Evolutionary conservation across 2,329 filamentous ascomycete genomes (phyloP), one percentile per base, ranked within the genome.

Genomic region (Ophiostoma tasmaniense): DNA sequence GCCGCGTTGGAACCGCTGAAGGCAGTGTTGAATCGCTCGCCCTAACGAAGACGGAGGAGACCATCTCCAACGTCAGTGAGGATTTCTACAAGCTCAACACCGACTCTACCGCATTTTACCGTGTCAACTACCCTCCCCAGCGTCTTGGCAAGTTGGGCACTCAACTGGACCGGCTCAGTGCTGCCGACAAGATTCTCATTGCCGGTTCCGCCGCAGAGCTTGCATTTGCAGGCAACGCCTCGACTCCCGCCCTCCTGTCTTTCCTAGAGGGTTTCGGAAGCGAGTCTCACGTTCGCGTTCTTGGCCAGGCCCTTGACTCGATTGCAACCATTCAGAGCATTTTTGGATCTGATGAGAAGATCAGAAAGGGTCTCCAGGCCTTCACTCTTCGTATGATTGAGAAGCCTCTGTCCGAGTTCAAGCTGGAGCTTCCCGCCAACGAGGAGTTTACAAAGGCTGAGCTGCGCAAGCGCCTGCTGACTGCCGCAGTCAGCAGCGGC

Each of bases 21-120:
- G 69, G 35, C 22, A 50, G 64, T 11, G 82, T 90, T 67, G 82
- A 89, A 70, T 82, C 85, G 25, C 82, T 89, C 50, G 89, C 91
- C 67, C 82, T 99, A 62, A 90, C 88, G 0, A 81, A 85, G 69
- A 97, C 92, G 80, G 85, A 91, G 74, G 89, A 92, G 68, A 93
- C 87, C 14, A 86, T 98, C 69, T 83, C 85, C 66, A 89, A 90
- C 71, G 82, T 96, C 69, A 87, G 92, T 73, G 85, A 89, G 64
- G 85, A 87, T 52, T 97, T 97, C 78, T 99, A 98, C 81, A 96
- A 97, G 81, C 83, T 99, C 75, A 99, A 99, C 82, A 88, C 89
- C 71, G 88, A 94, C 68, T 90, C 94, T 70, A 93, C 89, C 67
- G 94, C 93, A 33, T 97, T 87, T 76, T 98, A 96, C 81, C 87